Percentiles rank a stretch among this genome's conserved stretches.
Evolutionary conservation across 2,329 filamentous ascomycete genomes (phyloP).

Genomic region (Nemania bipapillata): DNA sequence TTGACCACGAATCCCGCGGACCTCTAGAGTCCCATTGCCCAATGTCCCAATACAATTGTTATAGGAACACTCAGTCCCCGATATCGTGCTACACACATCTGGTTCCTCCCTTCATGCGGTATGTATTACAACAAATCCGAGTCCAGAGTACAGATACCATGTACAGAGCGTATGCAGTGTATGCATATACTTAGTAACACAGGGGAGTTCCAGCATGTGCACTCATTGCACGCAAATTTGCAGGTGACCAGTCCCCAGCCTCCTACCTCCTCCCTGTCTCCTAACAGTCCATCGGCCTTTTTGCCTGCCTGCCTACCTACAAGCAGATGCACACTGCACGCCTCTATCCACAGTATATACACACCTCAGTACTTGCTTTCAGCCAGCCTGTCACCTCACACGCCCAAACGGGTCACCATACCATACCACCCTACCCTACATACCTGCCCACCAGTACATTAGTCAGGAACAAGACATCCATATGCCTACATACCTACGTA

Average conservation of each 20-base stretch:
- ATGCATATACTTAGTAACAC: no score
- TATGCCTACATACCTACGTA: not conserved
- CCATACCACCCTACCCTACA: not conserved
- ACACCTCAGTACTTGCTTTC: not conserved
- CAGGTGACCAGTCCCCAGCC: not conserved
- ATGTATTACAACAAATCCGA: not conserved
- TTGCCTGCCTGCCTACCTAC: not conserved
- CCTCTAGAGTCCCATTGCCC: no score
- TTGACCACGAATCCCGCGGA: not conserved
- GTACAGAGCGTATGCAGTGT: not conserved
- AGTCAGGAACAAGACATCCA: not conserved
- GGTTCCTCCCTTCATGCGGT: not conserved
- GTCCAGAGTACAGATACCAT: not conserved
- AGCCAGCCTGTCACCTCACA: not conserved
- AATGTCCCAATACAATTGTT: not conserved
- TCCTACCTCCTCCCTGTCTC: no score
- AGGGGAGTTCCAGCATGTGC: not conserved
- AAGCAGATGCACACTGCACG: not conserved
- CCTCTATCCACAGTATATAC: not conserved
- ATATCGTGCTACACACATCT: not conserved
- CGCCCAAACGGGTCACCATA: no score
- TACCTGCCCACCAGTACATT: not conserved
- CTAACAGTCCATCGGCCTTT: not conserved
- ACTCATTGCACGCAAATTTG: not conserved
- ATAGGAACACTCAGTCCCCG: not conserved